Conservation (phyloP, 192 early-diverging fungal genomes). For the Podila clonocystis region DNA sequence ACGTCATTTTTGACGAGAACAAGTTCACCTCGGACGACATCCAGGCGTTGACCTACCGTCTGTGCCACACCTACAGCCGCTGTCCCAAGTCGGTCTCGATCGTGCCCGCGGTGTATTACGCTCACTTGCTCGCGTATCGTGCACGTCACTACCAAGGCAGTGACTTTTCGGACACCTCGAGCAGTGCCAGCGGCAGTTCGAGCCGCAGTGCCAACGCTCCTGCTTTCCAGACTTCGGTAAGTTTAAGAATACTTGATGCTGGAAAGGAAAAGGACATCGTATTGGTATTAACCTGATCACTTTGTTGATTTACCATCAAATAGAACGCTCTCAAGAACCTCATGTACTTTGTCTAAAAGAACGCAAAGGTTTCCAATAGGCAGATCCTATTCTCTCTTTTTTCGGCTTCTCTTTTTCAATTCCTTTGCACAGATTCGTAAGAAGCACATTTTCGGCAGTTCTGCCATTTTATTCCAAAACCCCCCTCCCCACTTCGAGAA, state of each 20-base stretch:
- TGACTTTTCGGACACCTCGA: constrained; percentile 54
- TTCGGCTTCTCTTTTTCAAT: background rate
- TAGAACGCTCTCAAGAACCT: background rate
- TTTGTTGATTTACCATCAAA: background rate
- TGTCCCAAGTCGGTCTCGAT: constrained; percentile 88
- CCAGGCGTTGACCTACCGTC: constrained; percentile 88
- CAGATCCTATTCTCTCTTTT: background rate
- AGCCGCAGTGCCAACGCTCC: background rate
- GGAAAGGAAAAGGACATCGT: background rate
- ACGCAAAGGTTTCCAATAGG: background rate
- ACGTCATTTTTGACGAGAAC: constrained; percentile 91
- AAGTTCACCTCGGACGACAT: constrained; percentile 81
- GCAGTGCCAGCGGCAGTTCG: background rate
- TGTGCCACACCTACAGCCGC: constrained; percentile 93
- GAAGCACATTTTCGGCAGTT: too few relatives aligned
- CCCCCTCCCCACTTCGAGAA: too few relatives aligned
- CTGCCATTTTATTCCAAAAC: background rate
- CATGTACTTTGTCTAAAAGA: background rate
- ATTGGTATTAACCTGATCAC: background rate
- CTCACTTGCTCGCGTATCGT: constrained; percentile 83
- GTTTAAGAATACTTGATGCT: background rate
- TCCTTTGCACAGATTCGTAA: too few relatives aligned
- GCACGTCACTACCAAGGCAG: constrained; percentile 70
- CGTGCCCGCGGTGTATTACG: constrained; percentile 91
- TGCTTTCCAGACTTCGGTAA: background rate